A percentile compares a stretch with the other conserved stretches of the same genome.
These are phyloP conservation scores for Fusarium continuum DNA, from an alignment of 2,329 filamentous ascomycete species.

Conservation along the genomic window DNA sequence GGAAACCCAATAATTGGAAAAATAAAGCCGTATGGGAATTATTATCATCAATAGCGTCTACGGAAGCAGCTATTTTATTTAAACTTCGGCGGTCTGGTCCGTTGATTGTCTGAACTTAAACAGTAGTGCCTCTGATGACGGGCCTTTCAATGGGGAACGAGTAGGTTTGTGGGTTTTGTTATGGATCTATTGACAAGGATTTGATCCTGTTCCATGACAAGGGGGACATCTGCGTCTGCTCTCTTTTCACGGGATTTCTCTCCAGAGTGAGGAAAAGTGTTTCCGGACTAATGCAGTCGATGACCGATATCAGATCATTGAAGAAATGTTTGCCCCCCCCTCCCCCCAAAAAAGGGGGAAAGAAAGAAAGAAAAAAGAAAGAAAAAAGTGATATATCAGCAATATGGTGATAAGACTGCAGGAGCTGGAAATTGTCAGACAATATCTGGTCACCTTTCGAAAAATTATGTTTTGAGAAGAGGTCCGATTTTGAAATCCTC, in stretches of 20 bases:
- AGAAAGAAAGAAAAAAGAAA: conserved; percentile 1
- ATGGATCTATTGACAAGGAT: conserved; percentile 10
- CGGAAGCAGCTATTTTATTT: background rate
- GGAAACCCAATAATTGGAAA: background rate
- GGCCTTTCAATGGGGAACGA: background rate
- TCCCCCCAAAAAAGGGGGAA: too few species aligned
- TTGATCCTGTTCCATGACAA: background rate
- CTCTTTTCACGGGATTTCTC: background rate
- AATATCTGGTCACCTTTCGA: too few species aligned
- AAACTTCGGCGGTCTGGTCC: conserved; percentile 6
- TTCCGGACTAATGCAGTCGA: background rate
- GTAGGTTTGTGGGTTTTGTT: background rate
- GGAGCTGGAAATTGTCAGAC: background rate
- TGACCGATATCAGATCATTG: background rate
- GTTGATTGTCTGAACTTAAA: background rate
- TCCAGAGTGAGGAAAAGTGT: background rate
- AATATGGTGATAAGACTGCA: background rate
- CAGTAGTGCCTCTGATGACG: background rate
- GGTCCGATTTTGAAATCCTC: too few species aligned
- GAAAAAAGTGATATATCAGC: conserved; percentile 1
- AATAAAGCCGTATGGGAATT: background rate
- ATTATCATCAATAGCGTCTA: background rate
- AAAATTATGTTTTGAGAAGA: too few species aligned
- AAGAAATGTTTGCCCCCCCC: too few species aligned
- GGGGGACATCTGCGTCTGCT: background rate